Base-by-base conservation (phyloP, 108 stramenopile species). In the Poteriospumella lacustris region DNA sequence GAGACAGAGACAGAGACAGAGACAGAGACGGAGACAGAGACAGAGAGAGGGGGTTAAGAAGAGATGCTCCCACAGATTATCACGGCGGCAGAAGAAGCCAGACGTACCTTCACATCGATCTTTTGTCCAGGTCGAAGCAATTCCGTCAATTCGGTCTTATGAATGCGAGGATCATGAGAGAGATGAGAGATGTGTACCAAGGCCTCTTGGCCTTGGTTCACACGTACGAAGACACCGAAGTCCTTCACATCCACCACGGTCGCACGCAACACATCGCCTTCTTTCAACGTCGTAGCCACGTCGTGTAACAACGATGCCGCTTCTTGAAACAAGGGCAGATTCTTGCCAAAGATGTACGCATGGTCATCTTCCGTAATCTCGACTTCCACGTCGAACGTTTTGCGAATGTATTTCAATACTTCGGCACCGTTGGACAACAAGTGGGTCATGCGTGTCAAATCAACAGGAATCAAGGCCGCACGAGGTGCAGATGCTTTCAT, bases 121-220 rank as follows among this genome's bases (percentile, higher is more conserved):
- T n/a, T n/a, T n/a, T n/a, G n/a, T n/a, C n/a, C n/a, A n/a, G n/a
- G n/a, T n/a, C n/a, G n/a, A n/a, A n/a, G n/a, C n/a, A n/a, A n/a
- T n/a, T n/a, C n/a, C n/a, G n/a, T n/a, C n/a, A n/a, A n/a, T n/a
- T n/a, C n/a, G n/a, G n/a, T n/a, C n/a, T n/a, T n/a, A n/a, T n/a
- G n/a, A n/a, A n/a, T n/a, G n/a, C n/a, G n/a, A n/a, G n/a, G n/a
- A 42, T 73, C 47, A 44, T 44, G 19, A 73, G 70, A 12, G 40
- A 92, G 58, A 70, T 95, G 91, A 39, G 91, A 91, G n/a, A 92
- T 85, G 79, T 95, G 95, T 29, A 94, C 80, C 28, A 95, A 58
- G 24, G 91, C 95, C 78, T 93, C 91, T 59, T 92, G 91, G 77
- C 91, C 92, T 15, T 93, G 87, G n/a, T 92, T 80, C 5, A 95